Evolutionary conservation across 257 asterid genomes (phyloP).

Genomic region (Nicotiana knightiana): DNA sequence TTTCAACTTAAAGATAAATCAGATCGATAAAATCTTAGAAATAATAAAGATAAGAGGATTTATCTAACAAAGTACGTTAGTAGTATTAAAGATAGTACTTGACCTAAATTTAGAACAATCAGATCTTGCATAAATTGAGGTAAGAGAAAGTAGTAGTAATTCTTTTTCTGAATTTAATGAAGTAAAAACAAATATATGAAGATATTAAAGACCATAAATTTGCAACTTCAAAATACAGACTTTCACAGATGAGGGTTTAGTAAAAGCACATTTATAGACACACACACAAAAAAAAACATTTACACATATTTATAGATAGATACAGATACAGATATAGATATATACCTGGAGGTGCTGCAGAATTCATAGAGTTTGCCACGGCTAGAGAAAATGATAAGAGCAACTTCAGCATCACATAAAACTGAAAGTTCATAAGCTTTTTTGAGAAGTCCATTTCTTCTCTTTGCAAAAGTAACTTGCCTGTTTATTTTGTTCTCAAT

Average conservation of each 20-base stretch:
- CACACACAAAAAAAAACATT: no score
- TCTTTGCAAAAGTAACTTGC: conserved; percentile 32
- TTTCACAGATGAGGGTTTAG: not conserved
- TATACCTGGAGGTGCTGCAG: conserved; percentile 27
- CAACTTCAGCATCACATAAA: conserved; percentile 34
- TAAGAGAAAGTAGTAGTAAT: not conserved
- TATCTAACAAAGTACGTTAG: not conserved
- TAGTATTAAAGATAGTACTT: not conserved
- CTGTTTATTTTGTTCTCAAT: conserved; percentile 34
- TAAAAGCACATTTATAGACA: not conserved
- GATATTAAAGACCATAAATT: not conserved
- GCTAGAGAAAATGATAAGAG: conserved; percentile 30
- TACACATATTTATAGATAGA: no score
- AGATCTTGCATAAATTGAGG: not conserved
- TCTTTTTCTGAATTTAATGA: not conserved
- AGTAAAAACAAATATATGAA: not conserved
- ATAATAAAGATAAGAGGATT: not conserved
- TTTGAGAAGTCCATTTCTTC: conserved; percentile 32
- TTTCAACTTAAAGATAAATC: not conserved
- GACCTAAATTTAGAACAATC: not conserved
- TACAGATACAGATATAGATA: not conserved
- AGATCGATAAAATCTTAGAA: not conserved
- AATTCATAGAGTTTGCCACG: conserved; percentile 32
- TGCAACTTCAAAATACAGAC: not conserved
- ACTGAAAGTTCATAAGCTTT: conserved; percentile 31